Conservation (phyloP, 2,329 filamentous ascomycete species). For the Ramularia collo-cygni region DNA sequence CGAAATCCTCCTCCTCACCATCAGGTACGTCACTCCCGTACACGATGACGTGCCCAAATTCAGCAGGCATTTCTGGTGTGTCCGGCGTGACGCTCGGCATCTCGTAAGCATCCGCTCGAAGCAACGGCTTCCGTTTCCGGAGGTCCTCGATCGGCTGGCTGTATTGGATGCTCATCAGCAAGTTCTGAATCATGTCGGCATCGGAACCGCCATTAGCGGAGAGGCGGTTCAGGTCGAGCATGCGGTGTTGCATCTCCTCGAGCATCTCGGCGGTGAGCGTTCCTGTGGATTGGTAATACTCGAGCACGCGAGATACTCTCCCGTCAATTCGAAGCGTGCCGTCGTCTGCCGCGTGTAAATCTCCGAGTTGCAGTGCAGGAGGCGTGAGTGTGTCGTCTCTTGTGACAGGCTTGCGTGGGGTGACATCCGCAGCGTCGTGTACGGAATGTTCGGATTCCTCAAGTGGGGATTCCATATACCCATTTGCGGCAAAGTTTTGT, state of each 20-base stretch:
- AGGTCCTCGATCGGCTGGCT: slow-evolving; percentile 7
- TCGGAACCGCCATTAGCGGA: slow-evolving; percentile 30
- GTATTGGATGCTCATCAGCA: slow-evolving; percentile 28
- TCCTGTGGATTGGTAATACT: slow-evolving; percentile 27
- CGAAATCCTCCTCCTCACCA: slow-evolving; percentile 25
- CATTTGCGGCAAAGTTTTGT: slow-evolving; percentile 18
- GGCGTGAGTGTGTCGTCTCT: too few species aligned
- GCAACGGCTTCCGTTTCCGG: slow-evolving; percentile 13
- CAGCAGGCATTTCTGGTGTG: slow-evolving; percentile 24
- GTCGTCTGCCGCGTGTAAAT: slow-evolving; percentile 6
- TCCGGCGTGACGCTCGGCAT: slow-evolving; percentile 28
- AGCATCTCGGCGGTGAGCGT: slow-evolving; percentile 28
- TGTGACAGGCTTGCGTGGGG: slow-evolving; percentile 24
- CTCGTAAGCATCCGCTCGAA: slow-evolving; percentile 21
- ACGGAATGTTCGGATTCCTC: slow-evolving; percentile 11
- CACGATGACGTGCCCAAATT: slow-evolving; percentile 27
- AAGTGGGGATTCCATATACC: slow-evolving; percentile 19
- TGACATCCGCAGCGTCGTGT: slow-evolving; percentile 20
- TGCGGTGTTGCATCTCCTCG: slow-evolving; percentile 27
- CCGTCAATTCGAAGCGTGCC: slow-evolving; percentile 10
- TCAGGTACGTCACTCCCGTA: slow-evolving; percentile 16
- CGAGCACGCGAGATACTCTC: slow-evolving; percentile 20
- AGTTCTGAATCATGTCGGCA: slow-evolving; percentile 29
- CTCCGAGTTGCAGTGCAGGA: too few species aligned
- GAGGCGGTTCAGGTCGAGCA: slow-evolving; percentile 26